phyloP scores from a whole-genome alignment of 306 rosid species.

The Urtica urens region DNA sequence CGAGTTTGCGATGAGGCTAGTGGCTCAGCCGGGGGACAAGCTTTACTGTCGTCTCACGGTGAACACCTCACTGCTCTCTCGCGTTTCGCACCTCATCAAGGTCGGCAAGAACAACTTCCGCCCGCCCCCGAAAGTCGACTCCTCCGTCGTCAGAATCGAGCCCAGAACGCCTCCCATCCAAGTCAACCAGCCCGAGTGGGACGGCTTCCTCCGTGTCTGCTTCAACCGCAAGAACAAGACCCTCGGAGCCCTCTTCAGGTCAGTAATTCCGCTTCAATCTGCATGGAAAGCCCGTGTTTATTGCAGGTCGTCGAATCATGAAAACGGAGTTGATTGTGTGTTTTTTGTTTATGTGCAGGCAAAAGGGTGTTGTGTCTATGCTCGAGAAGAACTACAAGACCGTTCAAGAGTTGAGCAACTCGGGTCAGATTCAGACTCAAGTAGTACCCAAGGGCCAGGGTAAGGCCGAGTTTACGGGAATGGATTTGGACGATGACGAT shows the following conservation, averaged over 20 bases:
- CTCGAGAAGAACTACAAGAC: conserved; percentile 81
- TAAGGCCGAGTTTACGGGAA: conserved; percentile 22
- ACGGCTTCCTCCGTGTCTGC: conserved; percentile 72
- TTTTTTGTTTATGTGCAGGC: too few species aligned
- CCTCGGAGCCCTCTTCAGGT: conserved; percentile 77
- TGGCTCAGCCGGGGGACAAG: conserved; percentile 91
- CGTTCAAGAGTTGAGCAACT: conserved; percentile 39
- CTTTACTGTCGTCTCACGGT: conserved; percentile 85
- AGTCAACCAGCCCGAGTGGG: conserved; percentile 85
- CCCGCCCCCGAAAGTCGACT: conserved; percentile 89
- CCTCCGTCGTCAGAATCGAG: conserved; percentile 80
- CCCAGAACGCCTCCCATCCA: conserved; percentile 66
- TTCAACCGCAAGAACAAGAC: conserved; percentile 90
- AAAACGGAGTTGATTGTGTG: too few species aligned
- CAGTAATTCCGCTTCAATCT: too few species aligned
- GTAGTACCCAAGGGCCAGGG: too few species aligned
- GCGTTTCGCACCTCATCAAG: conserved; percentile 82
- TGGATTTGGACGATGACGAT: conserved; percentile 32
- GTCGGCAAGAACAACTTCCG: conserved; percentile 90
- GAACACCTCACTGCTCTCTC: conserved; percentile 71
- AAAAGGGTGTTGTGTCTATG: conserved; percentile 59
- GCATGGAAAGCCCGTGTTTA: too few species aligned
- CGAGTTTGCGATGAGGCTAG: conserved; percentile 88
- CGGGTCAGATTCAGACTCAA: conserved; percentile 31
- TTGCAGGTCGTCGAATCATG: too few species aligned